Percentiles rank a stretch among this genome's conserved stretches.
phyloP scores from a whole-genome alignment of 2,329 filamentous ascomycete species.

The Gaeumannomyces sp. region DNA sequence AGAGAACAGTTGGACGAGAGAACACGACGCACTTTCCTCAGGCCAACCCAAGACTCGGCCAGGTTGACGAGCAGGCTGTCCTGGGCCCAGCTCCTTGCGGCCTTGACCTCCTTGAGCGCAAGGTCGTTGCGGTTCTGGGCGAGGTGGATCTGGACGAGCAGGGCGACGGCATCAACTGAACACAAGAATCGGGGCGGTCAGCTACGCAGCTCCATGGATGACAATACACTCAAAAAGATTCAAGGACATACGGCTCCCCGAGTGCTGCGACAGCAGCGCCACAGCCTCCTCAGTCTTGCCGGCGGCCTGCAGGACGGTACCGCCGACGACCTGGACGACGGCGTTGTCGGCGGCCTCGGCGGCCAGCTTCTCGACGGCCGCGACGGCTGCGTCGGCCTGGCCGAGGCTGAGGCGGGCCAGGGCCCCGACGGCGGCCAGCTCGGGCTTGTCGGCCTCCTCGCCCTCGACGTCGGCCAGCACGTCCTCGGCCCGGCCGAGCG shows the following conservation, averaged over 20 bases:
- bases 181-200: not conserved
- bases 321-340: slow-evolving; percentile 73
- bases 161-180: slow-evolving; percentile 66
- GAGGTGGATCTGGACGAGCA: slow-evolving; percentile 89
- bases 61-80: slow-evolving; percentile 90
- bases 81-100: slow-evolving; percentile 88
- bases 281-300: slow-evolving; percentile 84
- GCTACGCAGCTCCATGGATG: not conserved
- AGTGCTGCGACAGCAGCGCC: slow-evolving; percentile 71
- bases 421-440: slow-evolving; percentile 69
- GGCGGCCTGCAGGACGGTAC: slow-evolving; percentile 73
- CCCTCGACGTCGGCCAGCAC: slow-evolving; percentile 65
- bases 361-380: slow-evolving; percentile 60
- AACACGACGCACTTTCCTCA: slow-evolving; percentile 64
- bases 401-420: slow-evolving; percentile 63
- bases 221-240: not conserved
- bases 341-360: slow-evolving; percentile 64
- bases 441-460: slow-evolving; percentile 53
- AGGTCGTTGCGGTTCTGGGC: slow-evolving; percentile 88
- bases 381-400: slow-evolving; percentile 54
- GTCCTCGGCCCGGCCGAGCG: slow-evolving; percentile 68
- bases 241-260: slow-evolving; percentile 67
- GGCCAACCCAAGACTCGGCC: slow-evolving; percentile 89
- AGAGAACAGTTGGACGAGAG: not conserved
- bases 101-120: slow-evolving; percentile 79